Percentiles rank a stretch among this genome's conserved stretches.
Evolutionary conservation across 2,329 filamentous ascomycete genomes (phyloP).

Genomic region (Ciborinia camelliae): DNA sequence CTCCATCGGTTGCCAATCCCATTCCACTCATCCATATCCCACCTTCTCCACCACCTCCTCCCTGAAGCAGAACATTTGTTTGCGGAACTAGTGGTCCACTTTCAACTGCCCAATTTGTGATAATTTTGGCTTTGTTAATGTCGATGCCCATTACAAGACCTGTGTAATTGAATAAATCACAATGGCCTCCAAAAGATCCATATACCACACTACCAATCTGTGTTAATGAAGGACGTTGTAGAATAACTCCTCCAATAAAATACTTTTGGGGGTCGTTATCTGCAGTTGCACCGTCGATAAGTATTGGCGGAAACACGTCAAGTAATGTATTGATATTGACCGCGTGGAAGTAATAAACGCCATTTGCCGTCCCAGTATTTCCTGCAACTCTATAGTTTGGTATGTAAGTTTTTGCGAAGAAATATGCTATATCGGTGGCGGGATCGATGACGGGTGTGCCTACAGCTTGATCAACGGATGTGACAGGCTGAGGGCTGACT

Average conservation of each 20-base stretch:
- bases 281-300: conserved; percentile 22
- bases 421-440: conserved; percentile 26
- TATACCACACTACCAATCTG: conserved; percentile 19
- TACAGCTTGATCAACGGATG: background rate
- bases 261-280: conserved; percentile 22
- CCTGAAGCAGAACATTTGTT: conserved; percentile 30
- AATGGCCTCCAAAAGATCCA: conserved; percentile 25
- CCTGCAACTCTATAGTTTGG: conserved; percentile 12
- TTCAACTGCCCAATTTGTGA: conserved; percentile 40
- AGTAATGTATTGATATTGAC: conserved; percentile 22
- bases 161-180: conserved; percentile 27
- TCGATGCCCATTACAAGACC: conserved; percentile 47
- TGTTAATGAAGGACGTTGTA: conserved; percentile 23
- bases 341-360: conserved; percentile 27
- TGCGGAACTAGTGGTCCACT: conserved; percentile 38
- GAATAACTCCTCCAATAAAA: conserved; percentile 24
- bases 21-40: conserved; percentile 41
- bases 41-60: conserved; percentile 40
- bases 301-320: conserved; percentile 22
- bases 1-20: conserved; percentile 36
- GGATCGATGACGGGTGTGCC: conserved; percentile 27
- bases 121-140: conserved; percentile 32
- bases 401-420: conserved; percentile 28
- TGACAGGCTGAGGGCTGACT: background rate
- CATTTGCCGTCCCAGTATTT: conserved; percentile 20